Conservation (phyloP, 2,329 filamentous ascomycete species). For the Cephalotrichum gorgonifer region DNA sequence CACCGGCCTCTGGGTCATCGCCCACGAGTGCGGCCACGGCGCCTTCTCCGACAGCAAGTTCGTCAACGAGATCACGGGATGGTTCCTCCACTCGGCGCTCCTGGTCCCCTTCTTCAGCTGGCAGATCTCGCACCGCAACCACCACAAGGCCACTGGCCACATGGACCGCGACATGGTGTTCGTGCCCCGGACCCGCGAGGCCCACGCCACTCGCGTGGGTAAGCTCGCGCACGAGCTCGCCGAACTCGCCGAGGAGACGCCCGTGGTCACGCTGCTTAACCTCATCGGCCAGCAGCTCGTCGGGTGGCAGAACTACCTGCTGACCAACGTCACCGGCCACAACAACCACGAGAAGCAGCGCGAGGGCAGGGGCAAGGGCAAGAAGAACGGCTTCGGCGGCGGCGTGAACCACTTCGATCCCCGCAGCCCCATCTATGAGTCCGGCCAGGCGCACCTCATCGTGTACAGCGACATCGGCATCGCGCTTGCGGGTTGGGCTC, state of each 20-base stretch:
- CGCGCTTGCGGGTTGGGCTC: constrained; percentile 45
- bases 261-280: constrained; percentile 65
- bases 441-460: constrained; percentile 81
- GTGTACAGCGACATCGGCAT: constrained; percentile 78
- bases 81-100: constrained; percentile 78
- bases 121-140: constrained; percentile 98
- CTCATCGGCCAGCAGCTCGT: constrained; percentile 78
- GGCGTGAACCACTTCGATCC: constrained; percentile 96
- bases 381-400: constrained; percentile 67
- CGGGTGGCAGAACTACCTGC: constrained; percentile 87
- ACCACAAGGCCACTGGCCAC: constrained; percentile 98
- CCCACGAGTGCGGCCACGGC: constrained; percentile 67
- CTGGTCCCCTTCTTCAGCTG: constrained; percentile 98
- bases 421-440: constrained; percentile 79
- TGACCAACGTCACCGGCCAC: constrained; percentile 92
- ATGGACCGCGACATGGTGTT: constrained; percentile 99
- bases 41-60: constrained; percentile 89
- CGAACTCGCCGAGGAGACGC: constrained; percentile 91
- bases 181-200: constrained; percentile 80
- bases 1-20: constrained; percentile 61
- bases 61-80: constrained; percentile 86
- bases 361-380: constrained; percentile 89
- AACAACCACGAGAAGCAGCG: constrained; percentile 84
- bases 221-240: constrained; percentile 68
- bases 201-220: constrained; percentile 68